These are phyloP conservation scores for Solanum bukasovii DNA, from an alignment of 257 asterid genomes.

Conservation along the genomic window DNA sequence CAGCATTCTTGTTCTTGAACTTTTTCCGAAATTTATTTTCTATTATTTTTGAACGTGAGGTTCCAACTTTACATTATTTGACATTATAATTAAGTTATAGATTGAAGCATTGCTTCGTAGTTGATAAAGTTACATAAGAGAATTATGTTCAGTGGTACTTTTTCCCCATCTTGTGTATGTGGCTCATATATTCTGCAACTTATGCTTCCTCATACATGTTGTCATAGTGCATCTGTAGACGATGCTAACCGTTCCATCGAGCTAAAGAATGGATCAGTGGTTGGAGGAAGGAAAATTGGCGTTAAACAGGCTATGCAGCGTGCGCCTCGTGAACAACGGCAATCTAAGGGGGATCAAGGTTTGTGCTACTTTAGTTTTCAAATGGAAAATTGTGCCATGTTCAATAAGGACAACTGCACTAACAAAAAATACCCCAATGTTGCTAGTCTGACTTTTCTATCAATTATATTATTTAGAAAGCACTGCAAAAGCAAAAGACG, in stretches of 20 bases:
- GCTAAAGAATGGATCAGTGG: conserved; percentile 58
- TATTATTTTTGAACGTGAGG: not conserved
- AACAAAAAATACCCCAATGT: not conserved
- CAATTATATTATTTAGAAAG: conserved; percentile 15
- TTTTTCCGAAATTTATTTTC: not conserved
- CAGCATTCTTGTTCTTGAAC: not conserved
- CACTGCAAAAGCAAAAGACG: conserved; percentile 22
- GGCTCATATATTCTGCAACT: not conserved
- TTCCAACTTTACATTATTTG: not conserved
- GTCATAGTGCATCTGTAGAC: conserved; percentile 59
- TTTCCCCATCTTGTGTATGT: not conserved
- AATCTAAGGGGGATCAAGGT: conserved; percentile 64
- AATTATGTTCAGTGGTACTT: not conserved
- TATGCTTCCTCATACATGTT: conserved; percentile 2
- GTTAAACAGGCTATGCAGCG: conserved; percentile 86
- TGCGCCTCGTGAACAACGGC: conserved; percentile 75
- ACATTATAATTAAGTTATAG: not conserved
- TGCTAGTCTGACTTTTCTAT: not conserved
- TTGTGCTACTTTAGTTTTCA: not conserved
- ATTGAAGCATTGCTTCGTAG: not conserved
- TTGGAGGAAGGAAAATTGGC: conserved; percentile 75
- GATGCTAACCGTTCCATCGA: conserved; percentile 83
- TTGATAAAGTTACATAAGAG: not conserved
- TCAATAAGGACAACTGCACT: not conserved
- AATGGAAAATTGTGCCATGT: not conserved